Conservation (phyloP, 225 moss, liverwort and hornwort species). For the Bryum argenteum region DNA sequence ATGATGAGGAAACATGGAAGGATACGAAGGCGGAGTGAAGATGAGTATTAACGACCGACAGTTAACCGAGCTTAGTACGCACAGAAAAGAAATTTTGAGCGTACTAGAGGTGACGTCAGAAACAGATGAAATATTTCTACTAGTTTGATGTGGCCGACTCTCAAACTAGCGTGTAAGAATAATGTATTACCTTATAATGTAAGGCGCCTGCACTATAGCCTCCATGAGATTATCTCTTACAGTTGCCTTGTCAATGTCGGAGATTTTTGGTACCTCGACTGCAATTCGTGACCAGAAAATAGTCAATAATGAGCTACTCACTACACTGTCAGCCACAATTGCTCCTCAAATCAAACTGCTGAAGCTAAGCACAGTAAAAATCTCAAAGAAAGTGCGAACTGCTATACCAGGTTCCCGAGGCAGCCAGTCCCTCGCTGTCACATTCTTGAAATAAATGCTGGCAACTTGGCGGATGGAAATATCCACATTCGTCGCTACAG, state of each 20-base stretch:
- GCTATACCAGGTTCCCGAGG: slow-evolving; percentile 82
- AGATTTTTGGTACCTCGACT: slow-evolving; percentile 72
- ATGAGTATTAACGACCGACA: background rate
- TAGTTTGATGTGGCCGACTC: background rate
- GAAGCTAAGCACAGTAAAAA: background rate
- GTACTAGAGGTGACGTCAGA: background rate
- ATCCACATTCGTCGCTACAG: slow-evolving; percentile 79
- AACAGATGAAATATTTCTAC: background rate
- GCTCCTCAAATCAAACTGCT: slow-evolving; percentile 5
- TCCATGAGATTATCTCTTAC: slow-evolving; percentile 92
- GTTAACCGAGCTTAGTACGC: background rate
- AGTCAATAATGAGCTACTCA: slow-evolving; percentile 2
- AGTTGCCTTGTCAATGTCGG: slow-evolving; percentile 75
- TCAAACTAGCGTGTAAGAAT: background rate
- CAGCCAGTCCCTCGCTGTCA: slow-evolving; percentile 88
- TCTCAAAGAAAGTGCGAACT: background rate
- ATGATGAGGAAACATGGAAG: background rate
- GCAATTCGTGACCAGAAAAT: slow-evolving; percentile 26
- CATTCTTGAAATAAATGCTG: slow-evolving; percentile 98
- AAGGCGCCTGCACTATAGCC: slow-evolving; percentile 93
- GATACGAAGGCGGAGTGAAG: background rate
- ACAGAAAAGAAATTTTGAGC: background rate
- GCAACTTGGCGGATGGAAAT: slow-evolving; percentile 95
- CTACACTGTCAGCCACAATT: background rate
- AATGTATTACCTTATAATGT: slow-evolving; percentile 73